Percentiles rank a stretch among this genome's conserved stretches.
Evolutionary conservation across 2,329 filamentous ascomycete species (phyloP).

Genomic region (Colletotrichum sp.): DNA sequence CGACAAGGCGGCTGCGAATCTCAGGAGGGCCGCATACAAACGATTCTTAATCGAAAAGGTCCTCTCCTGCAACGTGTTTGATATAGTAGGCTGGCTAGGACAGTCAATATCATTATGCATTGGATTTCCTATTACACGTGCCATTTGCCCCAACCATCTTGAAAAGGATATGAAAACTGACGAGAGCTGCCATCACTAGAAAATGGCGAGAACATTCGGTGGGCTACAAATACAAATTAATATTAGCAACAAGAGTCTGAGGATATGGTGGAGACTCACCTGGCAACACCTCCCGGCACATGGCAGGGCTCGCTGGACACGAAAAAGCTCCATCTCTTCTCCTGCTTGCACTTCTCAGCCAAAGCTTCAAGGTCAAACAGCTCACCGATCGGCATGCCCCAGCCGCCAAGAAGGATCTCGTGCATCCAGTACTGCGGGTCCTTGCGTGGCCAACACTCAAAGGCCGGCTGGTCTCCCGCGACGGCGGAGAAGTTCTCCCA

Average conservation of each 20-base stretch:
- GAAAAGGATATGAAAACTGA: background rate
- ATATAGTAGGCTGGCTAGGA: background rate
- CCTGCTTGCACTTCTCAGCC: conserved; percentile 36
- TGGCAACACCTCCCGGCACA: conserved; percentile 31
- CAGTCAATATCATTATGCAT: background rate
- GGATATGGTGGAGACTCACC: conserved; percentile 4
- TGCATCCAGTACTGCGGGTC: conserved; percentile 39
- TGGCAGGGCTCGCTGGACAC: conserved; percentile 41
- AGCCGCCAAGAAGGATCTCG: conserved; percentile 45
- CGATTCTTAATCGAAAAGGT: background rate
- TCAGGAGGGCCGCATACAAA: background rate
- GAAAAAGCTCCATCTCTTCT: conserved; percentile 42
- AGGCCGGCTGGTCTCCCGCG: conserved; percentile 57
- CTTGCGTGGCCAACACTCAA: conserved; percentile 54
- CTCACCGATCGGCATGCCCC: conserved; percentile 49
- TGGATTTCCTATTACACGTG: background rate
- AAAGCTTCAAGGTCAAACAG: conserved; percentile 45
- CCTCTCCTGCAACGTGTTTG: background rate
- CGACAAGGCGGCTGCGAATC: background rate
- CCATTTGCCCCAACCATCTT: background rate
- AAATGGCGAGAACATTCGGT: conserved; percentile 41
- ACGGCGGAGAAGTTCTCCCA: conserved; percentile 65
- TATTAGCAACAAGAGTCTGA: background rate
- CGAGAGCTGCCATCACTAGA: conserved; percentile 23
- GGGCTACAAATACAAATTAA: conserved; percentile 23